These are phyloP conservation scores for Ilyonectria destructans DNA, from an alignment of 2,329 filamentous ascomycete genomes.

Conservation along the genomic window DNA sequence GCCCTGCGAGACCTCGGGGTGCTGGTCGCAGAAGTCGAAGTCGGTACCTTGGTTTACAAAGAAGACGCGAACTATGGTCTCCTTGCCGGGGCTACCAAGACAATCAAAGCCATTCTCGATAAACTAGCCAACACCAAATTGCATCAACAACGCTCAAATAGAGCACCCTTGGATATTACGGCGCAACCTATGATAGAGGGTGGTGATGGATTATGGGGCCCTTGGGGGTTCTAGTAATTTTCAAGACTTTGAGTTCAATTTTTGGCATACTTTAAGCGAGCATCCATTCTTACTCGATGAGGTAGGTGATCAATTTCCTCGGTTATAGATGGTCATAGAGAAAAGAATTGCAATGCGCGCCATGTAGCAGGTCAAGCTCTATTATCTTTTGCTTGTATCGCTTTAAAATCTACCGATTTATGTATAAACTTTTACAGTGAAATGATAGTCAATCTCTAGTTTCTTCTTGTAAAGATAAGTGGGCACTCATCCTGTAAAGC, in stretches of 20 bases:
- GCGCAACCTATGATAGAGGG: neutral
- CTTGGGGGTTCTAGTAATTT: neutral
- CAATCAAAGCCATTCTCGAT: constrained; percentile 11
- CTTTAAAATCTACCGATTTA: no score
- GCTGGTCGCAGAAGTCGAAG: constrained; percentile 29
- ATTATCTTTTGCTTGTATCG: no score
- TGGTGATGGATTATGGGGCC: neutral
- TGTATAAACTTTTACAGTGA: no score
- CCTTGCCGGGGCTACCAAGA: constrained; percentile 25
- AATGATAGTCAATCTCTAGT: no score
- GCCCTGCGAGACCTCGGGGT: constrained; percentile 32
- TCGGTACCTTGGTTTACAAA: constrained; percentile 22
- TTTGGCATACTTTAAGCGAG: constrained; percentile 33
- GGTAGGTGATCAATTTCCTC: no score
- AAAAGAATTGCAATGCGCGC: no score
- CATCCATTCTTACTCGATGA: neutral
- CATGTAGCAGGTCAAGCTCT: no score
- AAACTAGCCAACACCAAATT: neutral
- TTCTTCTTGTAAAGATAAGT: no score
- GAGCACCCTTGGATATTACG: neutral
- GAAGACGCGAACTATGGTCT: constrained; percentile 33
- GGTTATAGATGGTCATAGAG: no score
- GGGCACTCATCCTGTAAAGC: no score
- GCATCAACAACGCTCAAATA: no score
- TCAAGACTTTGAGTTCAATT: constrained; percentile 10